These are phyloP conservation scores for Thinopyrum obtusiflorum DNA, from an alignment of 202 grass and related monocot species.

Conservation along the genomic window DNA sequence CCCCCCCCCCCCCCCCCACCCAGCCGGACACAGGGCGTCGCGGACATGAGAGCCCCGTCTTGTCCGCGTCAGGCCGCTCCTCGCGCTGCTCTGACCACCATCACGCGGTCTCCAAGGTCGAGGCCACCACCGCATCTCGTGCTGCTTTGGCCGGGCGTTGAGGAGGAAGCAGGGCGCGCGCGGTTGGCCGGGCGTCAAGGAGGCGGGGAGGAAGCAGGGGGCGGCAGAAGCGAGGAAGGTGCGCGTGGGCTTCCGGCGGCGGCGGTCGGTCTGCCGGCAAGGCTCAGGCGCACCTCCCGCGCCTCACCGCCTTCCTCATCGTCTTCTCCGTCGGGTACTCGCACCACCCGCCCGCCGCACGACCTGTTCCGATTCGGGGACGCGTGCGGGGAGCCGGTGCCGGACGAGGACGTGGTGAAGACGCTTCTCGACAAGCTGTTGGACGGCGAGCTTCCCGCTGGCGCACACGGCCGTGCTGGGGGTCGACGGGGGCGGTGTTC, in stretches of 20 bases:
- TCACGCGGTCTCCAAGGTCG: no score
- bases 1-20: no score
- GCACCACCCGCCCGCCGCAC: slow-evolving; percentile 44
- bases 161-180: no score
- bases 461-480: slow-evolving; percentile 67
- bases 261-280: slow-evolving; percentile 5
- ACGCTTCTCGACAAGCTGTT: slow-evolving; percentile 60
- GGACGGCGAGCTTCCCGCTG: slow-evolving; percentile 70
- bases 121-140: no score
- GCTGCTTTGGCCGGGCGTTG: no score
- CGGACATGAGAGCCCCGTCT: no score
- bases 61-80: no score
- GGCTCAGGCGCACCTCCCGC: slow-evolving; percentile 44
- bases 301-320: slow-evolving; percentile 41
- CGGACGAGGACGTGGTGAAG: slow-evolving; percentile 42
- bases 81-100: no score
- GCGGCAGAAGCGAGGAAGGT: no score
- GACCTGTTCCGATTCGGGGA: slow-evolving; percentile 76
- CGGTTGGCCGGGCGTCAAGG: no score
- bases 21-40: no score
- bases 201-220: no score
- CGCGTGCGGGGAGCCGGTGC: slow-evolving; percentile 48
- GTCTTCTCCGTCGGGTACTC: slow-evolving; percentile 75
- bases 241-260: background rate
- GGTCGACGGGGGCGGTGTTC: slow-evolving; percentile 84